Conservation (phyloP, 345 rosid species). For the Durio zibethinus region DNA sequence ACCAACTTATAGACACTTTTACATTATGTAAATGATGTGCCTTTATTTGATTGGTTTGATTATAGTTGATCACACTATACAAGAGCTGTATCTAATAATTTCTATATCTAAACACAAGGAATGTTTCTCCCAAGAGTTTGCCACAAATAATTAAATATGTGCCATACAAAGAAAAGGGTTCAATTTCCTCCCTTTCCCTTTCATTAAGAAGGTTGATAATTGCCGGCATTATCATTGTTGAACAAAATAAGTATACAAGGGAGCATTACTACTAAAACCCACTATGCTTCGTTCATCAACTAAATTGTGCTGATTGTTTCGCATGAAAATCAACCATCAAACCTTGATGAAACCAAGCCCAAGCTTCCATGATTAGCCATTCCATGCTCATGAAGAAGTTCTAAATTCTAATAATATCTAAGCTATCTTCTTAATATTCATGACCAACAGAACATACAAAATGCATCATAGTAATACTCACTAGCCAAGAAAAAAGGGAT, state of each 20-base stretch:
- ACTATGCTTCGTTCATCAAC: constrained; percentile 27
- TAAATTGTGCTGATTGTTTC: constrained; percentile 17
- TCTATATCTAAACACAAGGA: neutral
- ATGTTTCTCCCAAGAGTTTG: neutral
- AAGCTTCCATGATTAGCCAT: neutral
- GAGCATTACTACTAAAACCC: neutral
- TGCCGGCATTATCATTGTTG: constrained; percentile 26
- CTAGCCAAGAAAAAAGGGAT: too few species aligned
- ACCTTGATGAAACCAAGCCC: neutral
- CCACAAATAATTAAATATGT: neutral
- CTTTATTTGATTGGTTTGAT: neutral
- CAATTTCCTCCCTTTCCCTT: neutral
- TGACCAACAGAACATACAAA: too few species aligned
- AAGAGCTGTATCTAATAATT: too few species aligned
- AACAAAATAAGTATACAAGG: constrained; percentile 18
- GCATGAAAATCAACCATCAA: constrained; percentile 12
- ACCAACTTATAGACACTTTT: too few species aligned
- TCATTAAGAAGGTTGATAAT: neutral
- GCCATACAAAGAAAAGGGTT: neutral
- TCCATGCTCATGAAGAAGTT: neutral
- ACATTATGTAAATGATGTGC: neutral
- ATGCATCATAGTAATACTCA: too few species aligned
- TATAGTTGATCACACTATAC: too few species aligned
- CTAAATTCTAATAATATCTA: too few species aligned
- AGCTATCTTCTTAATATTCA: too few species aligned